These are phyloP conservation scores for Secale cereale DNA, from an alignment of 176 grass and related monocot genomes.

Conservation along the genomic window DNA sequence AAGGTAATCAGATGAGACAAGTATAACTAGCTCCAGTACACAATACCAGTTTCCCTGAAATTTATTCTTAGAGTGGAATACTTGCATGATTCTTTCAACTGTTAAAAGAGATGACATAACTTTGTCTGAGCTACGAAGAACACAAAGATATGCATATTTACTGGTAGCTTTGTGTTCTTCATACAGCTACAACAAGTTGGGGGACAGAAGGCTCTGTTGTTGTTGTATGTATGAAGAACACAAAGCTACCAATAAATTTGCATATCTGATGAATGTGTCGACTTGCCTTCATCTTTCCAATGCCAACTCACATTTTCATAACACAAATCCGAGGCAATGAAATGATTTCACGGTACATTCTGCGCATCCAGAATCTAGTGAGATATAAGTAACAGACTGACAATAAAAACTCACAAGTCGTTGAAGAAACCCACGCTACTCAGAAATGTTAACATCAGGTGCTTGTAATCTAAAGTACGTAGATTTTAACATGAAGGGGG, in stretches of 20 bases:
- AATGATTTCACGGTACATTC: neutral
- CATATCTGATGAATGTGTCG: neutral
- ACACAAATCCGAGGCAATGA: neutral
- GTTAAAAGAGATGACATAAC: neutral
- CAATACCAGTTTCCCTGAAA: too few relatives aligned
- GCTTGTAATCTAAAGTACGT: neutral
- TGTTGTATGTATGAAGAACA: neutral
- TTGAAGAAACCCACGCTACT: neutral
- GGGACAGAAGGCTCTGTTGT: too few relatives aligned
- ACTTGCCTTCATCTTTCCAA: neutral
- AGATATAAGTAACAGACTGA: neutral
- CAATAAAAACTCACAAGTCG: neutral
- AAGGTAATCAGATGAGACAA: neutral
- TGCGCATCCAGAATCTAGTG: neutral
- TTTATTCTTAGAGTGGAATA: neutral
- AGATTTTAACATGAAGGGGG: neutral
- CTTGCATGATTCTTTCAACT: neutral
- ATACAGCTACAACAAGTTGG: too few relatives aligned
- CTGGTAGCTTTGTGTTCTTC: too few relatives aligned
- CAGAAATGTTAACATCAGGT: neutral
- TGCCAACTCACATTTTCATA: neutral
- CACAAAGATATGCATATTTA: too few relatives aligned
- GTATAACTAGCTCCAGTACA: neutral
- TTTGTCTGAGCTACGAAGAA: neutral
- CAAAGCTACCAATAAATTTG: neutral